Percentiles rank a stretch among this genome's conserved stretches.
phyloP scores from a whole-genome alignment of 2,329 filamentous ascomycete genomes.

The Hypomyces rosellus region DNA sequence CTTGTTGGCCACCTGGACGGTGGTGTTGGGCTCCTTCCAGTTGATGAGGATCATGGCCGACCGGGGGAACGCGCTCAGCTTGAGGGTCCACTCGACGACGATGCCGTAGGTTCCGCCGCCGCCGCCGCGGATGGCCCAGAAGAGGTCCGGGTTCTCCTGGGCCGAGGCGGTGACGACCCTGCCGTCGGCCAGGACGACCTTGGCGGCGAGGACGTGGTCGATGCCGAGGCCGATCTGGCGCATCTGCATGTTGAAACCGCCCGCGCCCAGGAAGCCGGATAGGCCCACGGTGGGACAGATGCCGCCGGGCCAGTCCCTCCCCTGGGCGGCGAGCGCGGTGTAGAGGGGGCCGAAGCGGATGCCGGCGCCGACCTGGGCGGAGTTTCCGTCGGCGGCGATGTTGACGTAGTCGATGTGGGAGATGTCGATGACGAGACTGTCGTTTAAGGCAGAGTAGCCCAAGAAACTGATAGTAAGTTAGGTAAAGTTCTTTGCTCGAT shows the following conservation, averaged over 20 bases:
- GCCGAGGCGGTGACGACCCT: slow-evolving; percentile 18
- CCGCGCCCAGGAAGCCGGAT: slow-evolving; percentile 22
- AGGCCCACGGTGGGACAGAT: slow-evolving; percentile 22
- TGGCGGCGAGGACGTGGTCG: slow-evolving; percentile 24
- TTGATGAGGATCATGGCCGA: slow-evolving; percentile 14
- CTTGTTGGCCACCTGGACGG: slow-evolving; percentile 5
- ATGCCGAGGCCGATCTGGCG: slow-evolving; percentile 23
- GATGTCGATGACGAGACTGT: slow-evolving; percentile 15
- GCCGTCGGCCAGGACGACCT: slow-evolving; percentile 23
- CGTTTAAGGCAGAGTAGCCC: slow-evolving; percentile 11
- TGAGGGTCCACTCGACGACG: slow-evolving; percentile 19
- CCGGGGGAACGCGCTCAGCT: slow-evolving; percentile 10
- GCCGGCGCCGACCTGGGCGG: slow-evolving; percentile 13
- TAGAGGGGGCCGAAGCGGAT: slow-evolving; percentile 16
- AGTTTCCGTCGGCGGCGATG: slow-evolving; percentile 8
- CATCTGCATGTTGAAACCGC: slow-evolving; percentile 26
- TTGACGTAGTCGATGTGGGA: slow-evolving; percentile 14
- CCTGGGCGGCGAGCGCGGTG: slow-evolving; percentile 11
- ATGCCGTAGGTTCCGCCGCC: slow-evolving; percentile 28
- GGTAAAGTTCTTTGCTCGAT: neutral
- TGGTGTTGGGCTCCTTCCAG: slow-evolving; percentile 9
- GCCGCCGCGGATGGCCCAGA: slow-evolving; percentile 25
- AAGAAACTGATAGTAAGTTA: slow-evolving; percentile 1
- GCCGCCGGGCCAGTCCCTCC: slow-evolving; percentile 11
- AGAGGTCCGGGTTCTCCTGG: slow-evolving; percentile 20